Evolutionary conservation across 1,284 basidiomycete species (phyloP).

Genomic region (Dichomitus squalens): DNA sequence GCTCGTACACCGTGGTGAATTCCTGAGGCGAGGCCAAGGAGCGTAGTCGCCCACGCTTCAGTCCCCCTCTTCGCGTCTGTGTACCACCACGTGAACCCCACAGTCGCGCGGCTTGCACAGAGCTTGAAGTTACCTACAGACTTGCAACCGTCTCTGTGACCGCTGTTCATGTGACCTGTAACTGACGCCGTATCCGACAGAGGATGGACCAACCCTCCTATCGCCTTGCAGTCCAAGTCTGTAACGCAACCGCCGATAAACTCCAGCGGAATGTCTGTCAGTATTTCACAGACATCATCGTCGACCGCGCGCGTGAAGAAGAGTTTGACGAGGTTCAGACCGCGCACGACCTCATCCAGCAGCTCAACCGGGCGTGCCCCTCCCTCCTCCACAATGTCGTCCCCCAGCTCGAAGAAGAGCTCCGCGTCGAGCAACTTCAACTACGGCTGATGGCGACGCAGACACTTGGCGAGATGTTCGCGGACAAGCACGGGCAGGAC

Average conservation of each 20-base stretch:
- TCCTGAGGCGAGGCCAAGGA: no score
- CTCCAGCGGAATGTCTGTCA: slow-evolving; percentile 89
- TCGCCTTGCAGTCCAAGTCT: slow-evolving; percentile 87
- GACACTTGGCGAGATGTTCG: slow-evolving; percentile 90
- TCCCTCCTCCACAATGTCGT: slow-evolving; percentile 87
- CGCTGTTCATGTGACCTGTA: neutral
- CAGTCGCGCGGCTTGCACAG: neutral
- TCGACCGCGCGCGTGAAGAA: slow-evolving; percentile 58
- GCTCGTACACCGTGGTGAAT: no score
- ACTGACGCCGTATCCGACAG: slow-evolving; percentile 38
- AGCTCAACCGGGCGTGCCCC: slow-evolving; percentile 82
- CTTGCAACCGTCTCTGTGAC: neutral
- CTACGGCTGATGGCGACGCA: slow-evolving; percentile 82
- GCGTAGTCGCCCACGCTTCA: no score
- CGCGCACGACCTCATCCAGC: slow-evolving; percentile 86
- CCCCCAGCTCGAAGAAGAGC: slow-evolving; percentile 91
- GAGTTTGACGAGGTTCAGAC: slow-evolving; percentile 69
- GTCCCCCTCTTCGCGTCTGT: no score
- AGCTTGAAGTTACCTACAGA: no score
- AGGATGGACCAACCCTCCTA: slow-evolving; percentile 77
- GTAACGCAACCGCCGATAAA: slow-evolving; percentile 82
- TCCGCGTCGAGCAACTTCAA: slow-evolving; percentile 75
- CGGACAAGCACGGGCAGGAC: slow-evolving; percentile 71
- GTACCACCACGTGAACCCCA: no score
- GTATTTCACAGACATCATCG: slow-evolving; percentile 89